Evolutionary conservation across 2,329 filamentous ascomycete genomes (phyloP).

Genomic region (Boeremia exigua): DNA sequence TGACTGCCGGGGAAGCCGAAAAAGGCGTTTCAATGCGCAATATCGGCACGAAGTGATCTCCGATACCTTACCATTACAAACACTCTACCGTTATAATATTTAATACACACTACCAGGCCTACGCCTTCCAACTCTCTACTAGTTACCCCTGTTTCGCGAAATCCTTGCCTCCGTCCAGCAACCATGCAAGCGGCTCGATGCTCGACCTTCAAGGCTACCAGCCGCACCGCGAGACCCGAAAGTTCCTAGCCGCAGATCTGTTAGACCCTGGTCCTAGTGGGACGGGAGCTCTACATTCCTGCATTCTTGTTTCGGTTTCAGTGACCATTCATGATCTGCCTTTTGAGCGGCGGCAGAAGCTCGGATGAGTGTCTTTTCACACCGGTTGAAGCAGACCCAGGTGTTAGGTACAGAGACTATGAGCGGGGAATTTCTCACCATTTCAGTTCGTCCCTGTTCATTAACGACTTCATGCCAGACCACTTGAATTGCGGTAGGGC

Average conservation of each 20-base stretch:
- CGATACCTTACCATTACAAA: background rate
- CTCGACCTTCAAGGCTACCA: constrained; percentile 10
- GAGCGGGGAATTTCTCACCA: background rate
- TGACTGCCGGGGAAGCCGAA: constrained; percentile 22
- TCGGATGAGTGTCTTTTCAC: background rate
- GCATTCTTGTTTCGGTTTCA: constrained; percentile 20
- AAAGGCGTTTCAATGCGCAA: constrained; percentile 30
- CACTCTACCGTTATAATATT: background rate
- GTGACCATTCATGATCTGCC: constrained; percentile 1
- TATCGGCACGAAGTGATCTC: constrained; percentile 24
- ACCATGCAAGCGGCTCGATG: background rate
- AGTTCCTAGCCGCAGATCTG: constrained; percentile 17
- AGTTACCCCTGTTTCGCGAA: background rate
- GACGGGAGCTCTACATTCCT: constrained; percentile 16
- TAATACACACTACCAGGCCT: constrained; percentile 1
- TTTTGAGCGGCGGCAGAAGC: constrained; percentile 4
- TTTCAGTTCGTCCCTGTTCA: too few relatives aligned
- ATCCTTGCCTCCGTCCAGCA: constrained; percentile 2
- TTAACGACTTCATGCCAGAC: too few relatives aligned
- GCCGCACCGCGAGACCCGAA: constrained; percentile 10
- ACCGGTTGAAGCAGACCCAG: background rate
- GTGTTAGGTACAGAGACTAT: background rate
- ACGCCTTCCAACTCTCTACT: background rate
- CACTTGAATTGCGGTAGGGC: too few relatives aligned
- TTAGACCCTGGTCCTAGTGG: constrained; percentile 12